Percentiles rank a stretch among this genome's conserved stretches.
These are phyloP conservation scores for Amanita inopinata DNA, from an alignment of 768 basidiomycete genomes.

Conservation along the genomic window DNA sequence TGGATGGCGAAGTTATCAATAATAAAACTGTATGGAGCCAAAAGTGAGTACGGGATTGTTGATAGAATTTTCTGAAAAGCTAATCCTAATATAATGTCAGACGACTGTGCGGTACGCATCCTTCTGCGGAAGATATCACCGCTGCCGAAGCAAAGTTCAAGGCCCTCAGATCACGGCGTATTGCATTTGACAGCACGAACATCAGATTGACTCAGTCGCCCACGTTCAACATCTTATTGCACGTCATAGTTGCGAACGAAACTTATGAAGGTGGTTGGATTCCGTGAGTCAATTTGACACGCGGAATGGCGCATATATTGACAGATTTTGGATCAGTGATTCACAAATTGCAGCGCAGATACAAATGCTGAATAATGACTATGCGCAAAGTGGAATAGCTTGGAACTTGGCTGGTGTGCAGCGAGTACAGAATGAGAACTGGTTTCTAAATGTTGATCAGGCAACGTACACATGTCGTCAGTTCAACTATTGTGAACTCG, in stretches of 20 bases:
- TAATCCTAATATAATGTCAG: too few relatives aligned
- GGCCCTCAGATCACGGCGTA: not conserved
- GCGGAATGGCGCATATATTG: not conserved
- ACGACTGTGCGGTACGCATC: not conserved
- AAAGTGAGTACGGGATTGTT: too few relatives aligned
- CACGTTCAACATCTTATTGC: constrained; percentile 24
- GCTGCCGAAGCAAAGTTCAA: not conserved
- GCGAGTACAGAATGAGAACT: not conserved
- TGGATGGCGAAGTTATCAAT: too few relatives aligned
- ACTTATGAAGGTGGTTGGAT: constrained; percentile 22
- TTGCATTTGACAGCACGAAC: not conserved
- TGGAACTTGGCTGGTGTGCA: not conserved
- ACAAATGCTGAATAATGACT: constrained; percentile 3
- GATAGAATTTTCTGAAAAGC: too few relatives aligned
- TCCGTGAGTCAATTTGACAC: constrained; percentile 17
- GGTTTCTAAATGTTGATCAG: not conserved
- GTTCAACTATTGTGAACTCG: not conserved
- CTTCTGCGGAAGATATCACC: not conserved
- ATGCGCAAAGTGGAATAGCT: not conserved
- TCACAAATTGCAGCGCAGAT: constrained; percentile 10
- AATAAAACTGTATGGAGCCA: too few relatives aligned
- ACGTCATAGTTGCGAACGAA: constrained; percentile 25
- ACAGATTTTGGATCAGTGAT: not conserved
- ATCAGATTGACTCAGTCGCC: not conserved
- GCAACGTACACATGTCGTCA: not conserved